Base-by-base conservation (phyloP, 805 yeast species). In the Kodamaea kakaduensis region DNA sequence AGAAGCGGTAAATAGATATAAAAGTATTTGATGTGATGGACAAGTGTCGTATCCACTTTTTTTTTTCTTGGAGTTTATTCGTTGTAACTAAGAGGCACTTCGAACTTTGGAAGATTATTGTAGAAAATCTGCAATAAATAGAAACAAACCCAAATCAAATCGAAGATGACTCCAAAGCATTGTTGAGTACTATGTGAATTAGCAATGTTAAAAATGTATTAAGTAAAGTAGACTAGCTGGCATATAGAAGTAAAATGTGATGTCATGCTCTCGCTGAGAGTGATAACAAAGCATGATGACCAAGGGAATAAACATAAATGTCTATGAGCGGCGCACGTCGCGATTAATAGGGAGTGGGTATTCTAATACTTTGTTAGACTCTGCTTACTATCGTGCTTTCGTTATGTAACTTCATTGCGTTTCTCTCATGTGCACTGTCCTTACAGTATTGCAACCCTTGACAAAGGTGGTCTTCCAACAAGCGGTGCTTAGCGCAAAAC, bases 401-500 rank as follows among this genome's bases (percentile, higher is more conserved):
- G 51, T 75, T 77, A 46, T 81, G 85, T 40, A 87, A 71, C 62
- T 84, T 84, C 52, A 80, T 71, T 27, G 96, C 96, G 54, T 87
- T 87, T 46, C 86, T 64, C 47, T 84, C 89, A 50, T 85, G 94
- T 46, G 86, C 78, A 49, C 73, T 77, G 49, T 86, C 89, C 67
- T 85, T 85, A 67, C 94, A 86, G 45, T 65, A 71, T 52, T 81
- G 82, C 40, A 87, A 71, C 5, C 93, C 95, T 38, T 72, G 68
- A 56, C 96, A 87, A 40, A 71, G 57, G 61, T 87, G 96, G 58
- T 81, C 87, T 59, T 87, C 96, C 62, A 88, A 68, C 37, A 87
- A 67, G 38, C 96, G 73, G 63, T 87, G 96, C 51, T 83, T 82
- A 20, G 90, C 81, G 59, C 96, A 87, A 58, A 77, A 87, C 51